Evolutionary conservation across 305 asterid genomes (phyloP), one percentile per base, ranked within the genome.

Genomic region (Salvia sclarea): DNA sequence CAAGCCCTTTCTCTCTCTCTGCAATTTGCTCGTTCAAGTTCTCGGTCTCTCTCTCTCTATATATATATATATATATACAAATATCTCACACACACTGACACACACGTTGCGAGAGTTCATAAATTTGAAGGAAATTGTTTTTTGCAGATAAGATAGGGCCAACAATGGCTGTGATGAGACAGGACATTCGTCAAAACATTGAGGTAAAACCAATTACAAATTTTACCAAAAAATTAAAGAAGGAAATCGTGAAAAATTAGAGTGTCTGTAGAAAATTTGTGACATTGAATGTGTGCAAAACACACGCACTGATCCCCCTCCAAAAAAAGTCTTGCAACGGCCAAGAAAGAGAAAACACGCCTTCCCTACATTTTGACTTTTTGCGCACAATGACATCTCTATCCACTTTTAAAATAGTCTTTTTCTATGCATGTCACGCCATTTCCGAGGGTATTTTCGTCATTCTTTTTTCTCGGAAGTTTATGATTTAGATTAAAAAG

Each of bases 101-200:
- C n/a, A n/a, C n/a, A n/a, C n/a, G n/a, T n/a, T n/a, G n/a, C n/a
- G n/a, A n/a, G n/a, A n/a, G n/a, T n/a, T n/a, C n/a, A n/a, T n/a
- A n/a, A n/a, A n/a, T n/a, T n/a, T 44, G 33, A 21, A 22, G 16
- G 31, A 13, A 24, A 44, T 54, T 17, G 8, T 65, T 62, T 65
- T 62, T 64, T 85, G 84, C 85, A 93, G 98, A 93, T 90, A 90
- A 93, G 98, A 90, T 93, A 55, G 97, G 98, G 73, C 97, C 98
- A 61, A 88, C 95, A 69, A 90, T 91, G 97, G 80, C 91, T 30
- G 97, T 88, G 16, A 24, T 91, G 72, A 84, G 96, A 80, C 95
- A 84, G 69, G 96, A 91, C 80, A 80, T 91, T 38, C 77, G 81
- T 77, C 89, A 84, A 20, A 93, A 93, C 61, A 86, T 88, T 18